These are phyloP conservation scores for Penicillium silybi DNA, from an alignment of 495 filamentous ascomycete species.

Conservation along the genomic window DNA sequence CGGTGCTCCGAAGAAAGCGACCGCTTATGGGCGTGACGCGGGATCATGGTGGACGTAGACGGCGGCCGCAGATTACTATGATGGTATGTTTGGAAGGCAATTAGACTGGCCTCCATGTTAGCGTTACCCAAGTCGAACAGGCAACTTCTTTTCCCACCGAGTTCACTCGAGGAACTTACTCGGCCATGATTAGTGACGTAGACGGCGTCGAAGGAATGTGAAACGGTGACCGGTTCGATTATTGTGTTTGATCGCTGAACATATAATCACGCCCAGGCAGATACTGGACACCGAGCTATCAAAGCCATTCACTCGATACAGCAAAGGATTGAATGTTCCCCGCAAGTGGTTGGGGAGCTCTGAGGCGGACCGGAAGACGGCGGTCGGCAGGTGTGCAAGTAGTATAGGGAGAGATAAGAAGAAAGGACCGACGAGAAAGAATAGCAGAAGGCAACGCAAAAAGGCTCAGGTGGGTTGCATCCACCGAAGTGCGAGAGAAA, in stretches of 20 bases:
- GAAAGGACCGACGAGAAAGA: conserved; percentile 13
- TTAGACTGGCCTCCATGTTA: conserved; percentile 30
- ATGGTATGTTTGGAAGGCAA: conserved; percentile 44
- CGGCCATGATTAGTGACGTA: conserved; percentile 41
- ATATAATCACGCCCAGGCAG: conserved; percentile 10
- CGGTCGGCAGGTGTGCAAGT: neutral
- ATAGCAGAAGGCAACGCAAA: neutral
- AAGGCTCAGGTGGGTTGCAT: conserved; percentile 5
- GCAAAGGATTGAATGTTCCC: conserved; percentile 5
- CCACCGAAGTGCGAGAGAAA: conserved; percentile 10
- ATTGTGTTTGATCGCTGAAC: neutral
- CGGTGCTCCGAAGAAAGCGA: conserved; percentile 42
- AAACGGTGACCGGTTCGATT: conserved; percentile 1
- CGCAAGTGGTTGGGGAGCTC: conserved; percentile 16
- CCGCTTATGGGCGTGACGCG: conserved; percentile 40
- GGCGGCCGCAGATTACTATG: conserved; percentile 35
- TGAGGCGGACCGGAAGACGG: conserved; percentile 4
- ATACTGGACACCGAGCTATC: neutral
- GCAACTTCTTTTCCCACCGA: neutral
- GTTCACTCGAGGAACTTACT: conserved; percentile 32
- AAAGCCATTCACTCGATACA: conserved; percentile 20
- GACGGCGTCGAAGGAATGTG: conserved; percentile 22
- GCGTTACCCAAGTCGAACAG: neutral
- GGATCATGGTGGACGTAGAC: conserved; percentile 44
- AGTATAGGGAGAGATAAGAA: neutral